phyloP scores from a whole-genome alignment of 192 early-diverging fungal species.

The Coemansia sp. region DNA sequence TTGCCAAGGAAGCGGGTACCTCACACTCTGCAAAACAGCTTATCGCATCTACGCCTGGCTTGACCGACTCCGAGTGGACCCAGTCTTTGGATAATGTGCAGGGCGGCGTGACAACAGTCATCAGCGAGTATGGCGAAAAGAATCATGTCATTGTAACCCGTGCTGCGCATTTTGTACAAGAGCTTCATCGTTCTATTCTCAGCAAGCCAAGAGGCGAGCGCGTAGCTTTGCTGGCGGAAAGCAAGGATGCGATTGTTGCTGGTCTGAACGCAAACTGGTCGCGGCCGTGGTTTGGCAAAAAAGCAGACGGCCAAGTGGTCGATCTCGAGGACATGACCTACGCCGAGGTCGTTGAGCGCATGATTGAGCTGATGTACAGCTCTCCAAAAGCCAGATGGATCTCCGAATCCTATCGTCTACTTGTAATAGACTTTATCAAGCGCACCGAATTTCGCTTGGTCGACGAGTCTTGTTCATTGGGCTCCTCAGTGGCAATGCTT shows the following conservation, averaged over 20 bases:
- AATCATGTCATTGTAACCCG: no score
- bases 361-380: constrained; percentile 82
- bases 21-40: no score
- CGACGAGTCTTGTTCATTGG: not conserved
- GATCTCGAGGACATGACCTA: constrained; percentile 95
- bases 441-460: constrained; percentile 84
- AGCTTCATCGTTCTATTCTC: constrained; percentile 81
- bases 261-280: constrained; percentile 88
- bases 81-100: constrained; percentile 74
- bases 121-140: constrained; percentile 92
- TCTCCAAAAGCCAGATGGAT: constrained; percentile 78
- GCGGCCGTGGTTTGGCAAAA: constrained; percentile 92
- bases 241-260: constrained; percentile 84
- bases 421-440: constrained; percentile 77
- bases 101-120: constrained; percentile 83
- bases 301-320: constrained; percentile 69
- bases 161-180: no score
- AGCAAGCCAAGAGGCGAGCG: constrained; percentile 82
- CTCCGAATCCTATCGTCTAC: constrained; percentile 66
- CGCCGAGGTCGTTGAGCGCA: constrained; percentile 73
- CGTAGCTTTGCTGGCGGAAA: constrained; percentile 63
- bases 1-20: constrained; percentile 85
- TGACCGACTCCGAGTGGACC: constrained; percentile 81
- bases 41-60: constrained; percentile 82
- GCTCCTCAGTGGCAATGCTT: not conserved